Evolutionary conservation across 2,329 filamentous ascomycete species (phyloP).

Genomic region (Diaporthe destruens): DNA sequence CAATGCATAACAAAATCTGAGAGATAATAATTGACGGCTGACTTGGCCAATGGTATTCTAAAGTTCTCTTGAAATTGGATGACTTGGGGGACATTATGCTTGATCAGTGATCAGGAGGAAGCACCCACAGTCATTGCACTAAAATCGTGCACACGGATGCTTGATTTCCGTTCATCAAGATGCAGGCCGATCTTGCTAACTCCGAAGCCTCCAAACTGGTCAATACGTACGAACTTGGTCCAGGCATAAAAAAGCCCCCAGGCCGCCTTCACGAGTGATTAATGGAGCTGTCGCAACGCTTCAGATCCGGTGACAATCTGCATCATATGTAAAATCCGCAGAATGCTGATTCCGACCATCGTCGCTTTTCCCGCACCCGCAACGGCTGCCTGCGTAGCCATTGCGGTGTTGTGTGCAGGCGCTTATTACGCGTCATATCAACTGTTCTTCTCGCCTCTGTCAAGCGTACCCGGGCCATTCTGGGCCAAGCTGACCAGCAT

Average conservation of each 20-base stretch:
- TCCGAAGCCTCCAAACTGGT: background rate
- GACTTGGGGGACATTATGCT: background rate
- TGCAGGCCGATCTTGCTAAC: background rate
- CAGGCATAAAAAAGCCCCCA: background rate
- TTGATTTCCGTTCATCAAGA: background rate
- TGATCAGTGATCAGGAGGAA: background rate
- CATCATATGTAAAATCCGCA: background rate
- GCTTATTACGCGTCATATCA: background rate
- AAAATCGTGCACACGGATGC: background rate
- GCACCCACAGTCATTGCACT: background rate
- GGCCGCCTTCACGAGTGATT: background rate
- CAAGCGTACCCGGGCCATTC: constrained; percentile 1
- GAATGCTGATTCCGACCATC: background rate
- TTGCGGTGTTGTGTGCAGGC: background rate
- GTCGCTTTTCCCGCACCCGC: background rate
- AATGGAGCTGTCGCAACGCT: background rate
- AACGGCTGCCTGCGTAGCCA: background rate
- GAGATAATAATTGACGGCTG: background rate
- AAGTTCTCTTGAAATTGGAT: background rate
- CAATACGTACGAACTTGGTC: background rate
- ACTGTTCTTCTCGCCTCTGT: background rate
- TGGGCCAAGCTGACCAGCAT: background rate
- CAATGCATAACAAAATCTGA: background rate
- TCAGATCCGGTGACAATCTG: background rate
- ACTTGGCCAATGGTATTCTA: background rate